Evolutionary conservation across 306 rosid genomes (phyloP).

Genomic region (Castanospermum australe): DNA sequence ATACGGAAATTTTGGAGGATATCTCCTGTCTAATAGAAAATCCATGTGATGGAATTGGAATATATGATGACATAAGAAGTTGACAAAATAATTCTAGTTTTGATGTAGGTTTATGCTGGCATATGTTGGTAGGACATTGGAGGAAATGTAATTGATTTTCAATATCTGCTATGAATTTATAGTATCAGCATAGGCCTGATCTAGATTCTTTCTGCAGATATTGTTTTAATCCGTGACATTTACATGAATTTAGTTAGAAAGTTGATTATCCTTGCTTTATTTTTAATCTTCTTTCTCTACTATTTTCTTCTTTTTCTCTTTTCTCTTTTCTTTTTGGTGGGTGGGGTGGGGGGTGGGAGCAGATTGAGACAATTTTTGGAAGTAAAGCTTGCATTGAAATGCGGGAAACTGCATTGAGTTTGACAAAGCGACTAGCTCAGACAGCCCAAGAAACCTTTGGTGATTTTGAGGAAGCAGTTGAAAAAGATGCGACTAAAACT

Average conservation of each 20-base stretch:
- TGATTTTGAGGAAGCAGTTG: constrained; percentile 99
- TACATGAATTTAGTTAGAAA: not conserved
- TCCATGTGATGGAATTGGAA: not conserved
- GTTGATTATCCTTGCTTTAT: not conserved
- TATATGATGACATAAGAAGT: not conserved
- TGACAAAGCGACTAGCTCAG: constrained; percentile 84
- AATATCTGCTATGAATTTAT: not conserved
- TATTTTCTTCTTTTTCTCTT: too few species aligned
- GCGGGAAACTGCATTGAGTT: constrained; percentile 76
- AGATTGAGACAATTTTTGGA: constrained; percentile 72
- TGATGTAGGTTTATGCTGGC: not conserved
- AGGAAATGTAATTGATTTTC: constrained; percentile 3
- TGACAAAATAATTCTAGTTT: not conserved
- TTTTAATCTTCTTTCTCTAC: not conserved
- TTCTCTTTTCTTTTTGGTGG: too few species aligned
- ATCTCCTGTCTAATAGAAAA: not conserved
- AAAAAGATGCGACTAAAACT: constrained; percentile 93
- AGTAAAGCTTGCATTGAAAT: constrained; percentile 73
- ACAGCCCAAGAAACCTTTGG: constrained; percentile 95
- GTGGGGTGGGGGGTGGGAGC: too few species aligned
- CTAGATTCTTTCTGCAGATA: not conserved
- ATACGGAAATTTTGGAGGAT: not conserved
- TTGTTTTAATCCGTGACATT: not conserved
- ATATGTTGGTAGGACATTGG: not conserved
- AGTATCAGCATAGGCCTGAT: not conserved